Conservation (phyloP, 2,329 filamentous ascomycete genomes). For the Neophaeococcomyces aloes region DNA sequence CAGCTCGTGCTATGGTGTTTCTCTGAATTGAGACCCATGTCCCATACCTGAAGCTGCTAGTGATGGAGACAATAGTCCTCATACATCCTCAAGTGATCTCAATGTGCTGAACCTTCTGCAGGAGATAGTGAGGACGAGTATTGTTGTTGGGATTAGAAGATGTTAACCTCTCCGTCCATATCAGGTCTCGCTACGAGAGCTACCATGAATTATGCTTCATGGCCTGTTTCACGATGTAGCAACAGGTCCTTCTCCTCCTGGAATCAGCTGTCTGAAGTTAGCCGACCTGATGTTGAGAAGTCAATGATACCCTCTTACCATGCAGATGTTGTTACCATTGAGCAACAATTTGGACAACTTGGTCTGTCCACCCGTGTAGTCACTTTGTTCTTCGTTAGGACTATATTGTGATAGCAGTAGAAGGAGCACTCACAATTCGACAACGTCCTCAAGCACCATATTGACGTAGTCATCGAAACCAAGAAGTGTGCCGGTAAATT, state of each 20-base stretch:
- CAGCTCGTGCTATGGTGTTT: no score
- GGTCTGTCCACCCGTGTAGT: constrained; percentile 77
- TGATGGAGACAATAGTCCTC: no score
- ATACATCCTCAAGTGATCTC: no score
- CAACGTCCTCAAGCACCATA: constrained; percentile 96
- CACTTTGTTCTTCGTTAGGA: constrained; percentile 44
- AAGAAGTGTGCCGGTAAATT: constrained; percentile 87
- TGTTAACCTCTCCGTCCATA: no score
- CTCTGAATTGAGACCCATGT: no score
- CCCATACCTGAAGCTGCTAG: no score
- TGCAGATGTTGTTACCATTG: constrained; percentile 98
- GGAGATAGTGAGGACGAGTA: no score
- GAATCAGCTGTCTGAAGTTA: constrained; percentile 51
- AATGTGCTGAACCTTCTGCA: no score
- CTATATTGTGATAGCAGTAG: neutral
- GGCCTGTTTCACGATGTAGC: constrained; percentile 12
- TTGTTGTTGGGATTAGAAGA: no score
- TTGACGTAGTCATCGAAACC: constrained; percentile 99
- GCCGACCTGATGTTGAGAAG: constrained; percentile 6
- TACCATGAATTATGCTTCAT: neutral
- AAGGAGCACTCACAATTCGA: constrained; percentile 63
- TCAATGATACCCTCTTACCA: constrained; percentile 57
- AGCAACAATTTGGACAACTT: constrained; percentile 90
- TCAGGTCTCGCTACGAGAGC: no score
- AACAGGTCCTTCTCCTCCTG: constrained; percentile 62